phyloP scores from a whole-genome alignment of 2,329 filamentous ascomycete genomes.

The Aspergillus texensis region DNA sequence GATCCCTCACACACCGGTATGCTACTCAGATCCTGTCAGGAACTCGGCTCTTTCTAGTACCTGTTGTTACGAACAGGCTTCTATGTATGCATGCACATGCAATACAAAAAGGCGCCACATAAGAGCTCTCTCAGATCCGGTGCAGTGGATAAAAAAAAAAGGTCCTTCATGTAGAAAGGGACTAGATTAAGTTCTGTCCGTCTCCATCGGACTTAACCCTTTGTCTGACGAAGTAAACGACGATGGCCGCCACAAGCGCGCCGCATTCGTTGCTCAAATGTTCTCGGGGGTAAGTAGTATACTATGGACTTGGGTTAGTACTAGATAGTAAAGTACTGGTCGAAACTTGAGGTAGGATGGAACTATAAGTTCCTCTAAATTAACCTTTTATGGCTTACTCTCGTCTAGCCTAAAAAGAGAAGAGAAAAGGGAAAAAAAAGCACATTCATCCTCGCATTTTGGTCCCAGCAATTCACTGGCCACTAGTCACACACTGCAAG shows the following conservation, averaged over 20 bases:
- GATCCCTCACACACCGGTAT: background rate
- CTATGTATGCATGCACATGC: slow-evolving; percentile 1
- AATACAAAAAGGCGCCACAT: background rate
- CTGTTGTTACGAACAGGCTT: background rate
- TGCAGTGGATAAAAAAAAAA: background rate
- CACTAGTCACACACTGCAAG: background rate
- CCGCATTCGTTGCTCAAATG: background rate
- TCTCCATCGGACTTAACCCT: slow-evolving; percentile 3
- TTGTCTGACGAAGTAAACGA: slow-evolving; percentile 1
- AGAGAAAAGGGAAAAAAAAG: background rate
- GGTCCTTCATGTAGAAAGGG: background rate
- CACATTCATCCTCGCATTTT: background rate
- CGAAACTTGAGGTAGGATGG: background rate
- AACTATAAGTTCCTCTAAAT: background rate
- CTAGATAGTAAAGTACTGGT: background rate
- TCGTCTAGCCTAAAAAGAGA: background rate
- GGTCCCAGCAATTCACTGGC: background rate
- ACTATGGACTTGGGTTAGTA: background rate
- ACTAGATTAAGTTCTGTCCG: background rate
- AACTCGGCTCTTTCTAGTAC: slow-evolving; percentile 1
- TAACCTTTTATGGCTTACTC: background rate
- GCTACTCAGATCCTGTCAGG: slow-evolving; percentile 2
- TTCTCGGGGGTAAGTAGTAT: background rate
- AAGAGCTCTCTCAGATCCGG: background rate
- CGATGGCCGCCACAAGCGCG: slow-evolving; percentile 12